phyloP scores from a whole-genome alignment of 352 stramenopile genomes.

The Blastocystis sp. region DNA sequence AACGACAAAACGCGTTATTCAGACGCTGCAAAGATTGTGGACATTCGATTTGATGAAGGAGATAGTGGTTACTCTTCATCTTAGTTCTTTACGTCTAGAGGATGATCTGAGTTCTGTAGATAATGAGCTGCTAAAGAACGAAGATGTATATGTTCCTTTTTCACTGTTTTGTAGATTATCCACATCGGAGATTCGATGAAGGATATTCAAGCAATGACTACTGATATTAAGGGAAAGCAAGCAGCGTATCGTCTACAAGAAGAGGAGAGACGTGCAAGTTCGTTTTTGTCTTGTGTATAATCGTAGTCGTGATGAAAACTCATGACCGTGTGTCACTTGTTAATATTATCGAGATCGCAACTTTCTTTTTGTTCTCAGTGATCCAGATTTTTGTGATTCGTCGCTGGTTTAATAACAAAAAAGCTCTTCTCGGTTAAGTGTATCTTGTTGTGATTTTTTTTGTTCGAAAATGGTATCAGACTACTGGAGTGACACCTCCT shows the following conservation, averaged over 20 bases:
- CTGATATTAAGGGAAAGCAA: conserved; percentile 59
- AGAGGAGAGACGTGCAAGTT: conserved; percentile 7
- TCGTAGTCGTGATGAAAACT: conserved; percentile 42
- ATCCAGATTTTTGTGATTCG: conserved; percentile 34
- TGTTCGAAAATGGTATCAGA: not conserved
- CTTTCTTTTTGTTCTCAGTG: conserved; percentile 45
- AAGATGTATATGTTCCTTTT: conserved; percentile 3
- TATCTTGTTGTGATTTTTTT: not conserved
- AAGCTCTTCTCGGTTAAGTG: conserved; percentile 32
- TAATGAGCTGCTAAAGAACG: not conserved
- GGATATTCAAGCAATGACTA: conserved; percentile 41
- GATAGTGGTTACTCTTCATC: not conserved
- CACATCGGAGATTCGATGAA: conserved; percentile 40
- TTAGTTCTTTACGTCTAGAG: not conserved
- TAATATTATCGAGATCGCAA: conserved; percentile 25
- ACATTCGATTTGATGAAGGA: conserved; percentile 24
- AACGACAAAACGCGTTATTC: conserved; percentile 24
- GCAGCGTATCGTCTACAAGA: conserved; percentile 54
- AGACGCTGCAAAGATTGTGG: not conserved
- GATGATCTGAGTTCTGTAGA: not conserved
- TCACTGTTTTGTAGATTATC: conserved; percentile 26
- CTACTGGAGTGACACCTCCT: not conserved
- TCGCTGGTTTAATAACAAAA: conserved; percentile 47
- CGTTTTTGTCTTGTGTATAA: not conserved
- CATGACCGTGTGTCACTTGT: conserved; percentile 41